Conservation (phyloP, 805 yeast genomes). For the Saccharomycopsis vini region DNA sequence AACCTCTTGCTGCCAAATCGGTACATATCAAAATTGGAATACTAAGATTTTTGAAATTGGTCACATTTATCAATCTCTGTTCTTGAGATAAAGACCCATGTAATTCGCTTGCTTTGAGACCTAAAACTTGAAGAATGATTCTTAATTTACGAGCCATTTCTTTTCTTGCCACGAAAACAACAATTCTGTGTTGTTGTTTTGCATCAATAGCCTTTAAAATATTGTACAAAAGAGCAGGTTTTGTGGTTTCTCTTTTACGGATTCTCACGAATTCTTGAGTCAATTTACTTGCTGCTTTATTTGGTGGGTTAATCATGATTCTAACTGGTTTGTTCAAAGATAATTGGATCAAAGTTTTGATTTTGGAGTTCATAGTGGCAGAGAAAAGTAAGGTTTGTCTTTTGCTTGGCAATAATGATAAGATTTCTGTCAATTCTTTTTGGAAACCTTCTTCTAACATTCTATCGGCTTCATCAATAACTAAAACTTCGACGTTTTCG, state of each 20-base stretch:
- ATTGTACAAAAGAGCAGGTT: conserved; percentile 74
- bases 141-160: conserved; percentile 84
- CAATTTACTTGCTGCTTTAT: conserved; percentile 84
- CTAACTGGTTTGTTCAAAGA: conserved; percentile 87
- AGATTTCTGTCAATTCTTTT: conserved; percentile 83
- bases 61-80: conserved; percentile 81
- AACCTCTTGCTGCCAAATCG: conserved; percentile 97
- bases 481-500: conserved; percentile 84
- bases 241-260: conserved; percentile 75
- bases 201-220: conserved; percentile 61
- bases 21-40: conserved; percentile 92
- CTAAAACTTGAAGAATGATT: conserved; percentile 63
- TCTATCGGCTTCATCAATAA: conserved; percentile 97
- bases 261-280: conserved; percentile 92
- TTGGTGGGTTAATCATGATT: conserved; percentile 94
- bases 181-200: conserved; percentile 58
- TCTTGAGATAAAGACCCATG: conserved; percentile 86
- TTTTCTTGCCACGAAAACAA: conserved; percentile 87
- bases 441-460: conserved; percentile 99
- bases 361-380: conserved; percentile 92
- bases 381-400: conserved; percentile 92
- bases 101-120: conserved; percentile 68
- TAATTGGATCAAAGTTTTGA: conserved; percentile 78
- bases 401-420: conserved; percentile 77
- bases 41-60: conserved; percentile 67